A percentile compares a stretch with the other conserved stretches of the same genome.
Conservation (phyloP, 129 eudicot species). For the Escallonia rubra region DNA sequence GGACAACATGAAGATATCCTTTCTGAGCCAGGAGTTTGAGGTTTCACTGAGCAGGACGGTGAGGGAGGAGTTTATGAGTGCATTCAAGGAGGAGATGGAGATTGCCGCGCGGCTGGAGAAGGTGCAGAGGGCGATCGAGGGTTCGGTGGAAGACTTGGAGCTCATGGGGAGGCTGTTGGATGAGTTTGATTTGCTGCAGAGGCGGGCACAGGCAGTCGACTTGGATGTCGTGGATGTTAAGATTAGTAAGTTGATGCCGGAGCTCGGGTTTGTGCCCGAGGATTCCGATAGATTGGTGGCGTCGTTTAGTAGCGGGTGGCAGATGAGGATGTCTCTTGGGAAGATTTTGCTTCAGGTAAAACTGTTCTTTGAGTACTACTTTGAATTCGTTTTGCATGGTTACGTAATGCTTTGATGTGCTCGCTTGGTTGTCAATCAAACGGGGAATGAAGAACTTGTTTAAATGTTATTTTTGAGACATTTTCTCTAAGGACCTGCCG, state of each 20-base stretch:
- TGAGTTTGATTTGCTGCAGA: constrained; percentile 89
- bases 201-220: constrained; percentile 78
- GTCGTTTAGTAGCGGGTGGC: constrained; percentile 97
- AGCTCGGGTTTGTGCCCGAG: constrained; percentile 74
- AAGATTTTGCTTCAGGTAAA: constrained; percentile 93
- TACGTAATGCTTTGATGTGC: neutral
- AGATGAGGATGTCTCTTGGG: constrained; percentile 98
- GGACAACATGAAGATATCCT: constrained; percentile 72
- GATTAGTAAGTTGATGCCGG: constrained; percentile 83
- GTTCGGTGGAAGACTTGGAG: constrained; percentile 84
- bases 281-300: constrained; percentile 93
- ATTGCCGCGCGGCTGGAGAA: constrained; percentile 69
- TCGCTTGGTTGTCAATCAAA: too few species aligned
- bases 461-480: too few species aligned
- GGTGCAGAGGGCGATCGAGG: constrained; percentile 92
- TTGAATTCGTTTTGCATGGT: neutral
- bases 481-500: too few species aligned
- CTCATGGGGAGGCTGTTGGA: constrained; percentile 98
- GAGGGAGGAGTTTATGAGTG: constrained; percentile 85
- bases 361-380: constrained; percentile 2
- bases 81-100: constrained; percentile 95
- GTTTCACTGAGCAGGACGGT: constrained; percentile 75
- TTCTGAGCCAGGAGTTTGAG: constrained; percentile 95
- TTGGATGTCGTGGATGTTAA: constrained; percentile 85
- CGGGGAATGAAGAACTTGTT: too few species aligned